A percentile compares a stretch with the other conserved stretches of the same genome.
Conservation (phyloP, 768 basidiomycete genomes). For the Cyclocybe aegerita region DNA sequence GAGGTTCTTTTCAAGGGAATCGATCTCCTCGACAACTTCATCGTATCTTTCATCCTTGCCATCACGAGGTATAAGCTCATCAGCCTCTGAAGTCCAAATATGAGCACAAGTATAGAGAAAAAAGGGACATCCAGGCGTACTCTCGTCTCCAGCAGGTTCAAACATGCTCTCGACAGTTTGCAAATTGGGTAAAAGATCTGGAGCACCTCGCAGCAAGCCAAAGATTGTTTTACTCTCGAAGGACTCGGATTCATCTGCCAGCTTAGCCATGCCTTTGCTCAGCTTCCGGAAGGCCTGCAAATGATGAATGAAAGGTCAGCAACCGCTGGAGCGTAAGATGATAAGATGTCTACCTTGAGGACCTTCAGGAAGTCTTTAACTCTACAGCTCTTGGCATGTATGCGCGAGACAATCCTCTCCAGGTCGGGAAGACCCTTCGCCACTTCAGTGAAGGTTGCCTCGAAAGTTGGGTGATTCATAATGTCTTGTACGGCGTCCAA, state of each 20-base stretch:
- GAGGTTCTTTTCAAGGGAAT: constrained; percentile 66
- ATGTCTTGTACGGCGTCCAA: constrained; percentile 95
- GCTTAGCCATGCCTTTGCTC: constrained; percentile 58
- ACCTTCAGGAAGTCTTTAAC: constrained; percentile 88
- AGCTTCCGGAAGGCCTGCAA: constrained; percentile 74
- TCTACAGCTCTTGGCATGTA: constrained; percentile 90
- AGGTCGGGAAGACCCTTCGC: constrained; percentile 88
- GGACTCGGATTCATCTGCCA: constrained; percentile 63
- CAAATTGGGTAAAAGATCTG: constrained; percentile 73
- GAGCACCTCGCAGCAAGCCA: constrained; percentile 75
- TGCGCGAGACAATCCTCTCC: constrained; percentile 90
- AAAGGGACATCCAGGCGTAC: constrained; percentile 33
- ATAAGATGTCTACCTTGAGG: constrained; percentile 49
- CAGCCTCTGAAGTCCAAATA: constrained; percentile 40
- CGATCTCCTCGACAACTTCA: constrained; percentile 68
- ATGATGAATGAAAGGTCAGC: neutral
- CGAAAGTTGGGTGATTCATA: constrained; percentile 76
- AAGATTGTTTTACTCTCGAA: constrained; percentile 80
- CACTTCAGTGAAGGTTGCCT: constrained; percentile 69
- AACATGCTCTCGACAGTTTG: constrained; percentile 76
- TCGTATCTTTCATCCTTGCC: constrained; percentile 90
- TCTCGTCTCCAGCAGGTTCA: constrained; percentile 54
- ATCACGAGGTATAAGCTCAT: constrained; percentile 75
- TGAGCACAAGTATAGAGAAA: neutral
- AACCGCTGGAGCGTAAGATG: neutral